phyloP scores from a whole-genome alignment of 2,329 filamentous ascomycete genomes.

The Helicocarpus griseus region DNA sequence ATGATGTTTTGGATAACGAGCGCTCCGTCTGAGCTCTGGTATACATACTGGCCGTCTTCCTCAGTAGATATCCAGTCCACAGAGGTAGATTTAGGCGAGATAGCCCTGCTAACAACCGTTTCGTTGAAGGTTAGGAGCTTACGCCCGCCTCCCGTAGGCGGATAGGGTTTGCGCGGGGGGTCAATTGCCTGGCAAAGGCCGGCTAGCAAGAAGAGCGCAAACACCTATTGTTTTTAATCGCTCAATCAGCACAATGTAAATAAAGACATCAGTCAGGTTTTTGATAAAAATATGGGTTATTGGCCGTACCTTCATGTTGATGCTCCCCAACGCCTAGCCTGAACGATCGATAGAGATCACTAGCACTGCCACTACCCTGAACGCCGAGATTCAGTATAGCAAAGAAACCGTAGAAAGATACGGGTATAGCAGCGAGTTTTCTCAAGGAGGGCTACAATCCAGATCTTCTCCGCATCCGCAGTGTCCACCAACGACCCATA shows the following conservation, averaged over 20 bases:
- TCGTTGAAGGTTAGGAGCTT: conserved; percentile 53
- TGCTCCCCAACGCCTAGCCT: neutral
- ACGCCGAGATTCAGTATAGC: neutral
- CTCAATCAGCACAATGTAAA: neutral
- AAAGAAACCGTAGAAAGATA: neutral
- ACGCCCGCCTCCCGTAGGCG: conserved; percentile 47
- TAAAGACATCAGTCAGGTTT: neutral
- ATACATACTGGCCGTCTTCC: conserved; percentile 54
- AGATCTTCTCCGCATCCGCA: neutral
- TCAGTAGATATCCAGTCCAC: conserved; percentile 51
- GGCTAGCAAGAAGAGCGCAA: conserved; percentile 10
- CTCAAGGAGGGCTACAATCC: neutral
- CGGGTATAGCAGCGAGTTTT: neutral
- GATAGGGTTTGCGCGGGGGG: conserved; percentile 44
- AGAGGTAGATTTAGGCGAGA: conserved; percentile 39
- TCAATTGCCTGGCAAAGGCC: conserved; percentile 30
- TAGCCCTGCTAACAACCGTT: conserved; percentile 40
- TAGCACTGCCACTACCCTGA: neutral
- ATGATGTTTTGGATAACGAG: conserved; percentile 54
- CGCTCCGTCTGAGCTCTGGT: conserved; percentile 39
- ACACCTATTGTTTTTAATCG: neutral
- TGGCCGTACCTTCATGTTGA: neutral
- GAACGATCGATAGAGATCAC: neutral
- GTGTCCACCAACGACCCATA: neutral
- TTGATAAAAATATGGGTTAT: neutral